These are phyloP conservation scores for Trypanosomatidae sp. DNA, from an alignment of 208 protist genomes.

Conservation along the genomic window DNA sequence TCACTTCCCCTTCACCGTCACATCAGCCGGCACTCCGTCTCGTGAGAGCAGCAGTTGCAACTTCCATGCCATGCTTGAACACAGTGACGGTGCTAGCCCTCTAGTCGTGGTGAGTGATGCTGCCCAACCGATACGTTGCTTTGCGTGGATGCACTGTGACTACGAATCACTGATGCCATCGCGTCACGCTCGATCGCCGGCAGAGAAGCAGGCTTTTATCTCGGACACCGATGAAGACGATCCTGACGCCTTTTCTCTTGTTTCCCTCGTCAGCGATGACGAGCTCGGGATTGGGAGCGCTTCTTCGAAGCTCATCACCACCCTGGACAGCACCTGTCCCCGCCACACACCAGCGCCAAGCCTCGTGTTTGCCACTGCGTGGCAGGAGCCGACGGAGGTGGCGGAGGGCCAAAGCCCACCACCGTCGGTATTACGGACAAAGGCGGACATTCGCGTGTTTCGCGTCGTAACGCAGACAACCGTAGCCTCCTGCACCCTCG, in stretches of 20 bases:
- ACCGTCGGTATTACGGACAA: background rate
- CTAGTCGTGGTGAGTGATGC: slow-evolving; percentile 24
- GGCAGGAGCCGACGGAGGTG: background rate
- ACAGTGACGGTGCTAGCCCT: slow-evolving; percentile 6
- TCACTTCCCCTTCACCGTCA: background rate
- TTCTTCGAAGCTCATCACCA: background rate
- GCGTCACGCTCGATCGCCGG: background rate
- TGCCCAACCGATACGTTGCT: slow-evolving; percentile 21
- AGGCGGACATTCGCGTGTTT: slow-evolving; percentile 16
- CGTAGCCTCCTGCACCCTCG: slow-evolving; percentile 26
- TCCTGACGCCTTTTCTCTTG: background rate
- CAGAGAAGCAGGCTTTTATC: background rate
- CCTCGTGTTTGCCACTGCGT: slow-evolving; percentile 21
- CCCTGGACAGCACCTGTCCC: background rate
- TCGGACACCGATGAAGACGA: slow-evolving; percentile 8
- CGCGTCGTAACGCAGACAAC: slow-evolving; percentile 20
- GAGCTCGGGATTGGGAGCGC: background rate
- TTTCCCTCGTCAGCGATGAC: slow-evolving; percentile 1
- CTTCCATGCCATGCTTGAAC: background rate
- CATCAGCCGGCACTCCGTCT: background rate
- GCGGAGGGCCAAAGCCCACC: background rate
- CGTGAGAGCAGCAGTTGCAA: background rate
- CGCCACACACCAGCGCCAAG: slow-evolving; percentile 19
- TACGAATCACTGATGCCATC: slow-evolving; percentile 18
- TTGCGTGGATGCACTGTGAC: slow-evolving; percentile 33